Percentiles rank a stretch among this genome's conserved stretches.
Conservation (phyloP, 495 filamentous ascomycete genomes). For the Parathielavia appendiculata region DNA sequence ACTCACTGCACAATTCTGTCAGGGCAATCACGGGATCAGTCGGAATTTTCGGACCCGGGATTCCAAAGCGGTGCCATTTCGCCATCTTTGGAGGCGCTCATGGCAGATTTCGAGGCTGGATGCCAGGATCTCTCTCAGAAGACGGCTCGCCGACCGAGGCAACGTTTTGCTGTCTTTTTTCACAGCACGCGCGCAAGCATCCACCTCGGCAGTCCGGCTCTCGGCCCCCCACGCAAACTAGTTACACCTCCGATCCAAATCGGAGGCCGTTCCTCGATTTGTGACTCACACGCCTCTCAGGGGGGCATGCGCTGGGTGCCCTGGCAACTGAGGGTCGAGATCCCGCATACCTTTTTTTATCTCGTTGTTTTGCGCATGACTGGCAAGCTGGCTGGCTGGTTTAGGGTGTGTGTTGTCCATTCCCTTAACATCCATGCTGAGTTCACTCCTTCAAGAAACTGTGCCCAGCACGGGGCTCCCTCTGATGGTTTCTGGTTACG, state of each 20-base stretch:
- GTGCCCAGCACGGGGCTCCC: too few relatives aligned
- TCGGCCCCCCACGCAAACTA: not conserved
- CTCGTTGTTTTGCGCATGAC: not conserved
- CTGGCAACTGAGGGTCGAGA: not conserved
- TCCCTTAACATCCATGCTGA: too few relatives aligned
- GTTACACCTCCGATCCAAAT: not conserved
- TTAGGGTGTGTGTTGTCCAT: not conserved
- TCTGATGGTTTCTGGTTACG: not conserved
- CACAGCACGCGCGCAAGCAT: too few relatives aligned
- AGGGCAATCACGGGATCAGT: not conserved
- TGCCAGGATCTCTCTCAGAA: too few relatives aligned
- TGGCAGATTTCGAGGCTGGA: not conserved
- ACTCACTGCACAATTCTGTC: not conserved
- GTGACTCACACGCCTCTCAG: conserved; percentile 4
- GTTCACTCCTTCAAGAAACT: too few relatives aligned
- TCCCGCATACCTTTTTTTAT: not conserved
- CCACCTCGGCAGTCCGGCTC: not conserved
- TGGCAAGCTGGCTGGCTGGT: not conserved
- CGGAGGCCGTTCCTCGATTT: not conserved
- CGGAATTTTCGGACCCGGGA: too few relatives aligned
- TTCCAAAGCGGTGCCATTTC: not conserved
- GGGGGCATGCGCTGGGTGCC: not conserved
- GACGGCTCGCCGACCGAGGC: too few relatives aligned
- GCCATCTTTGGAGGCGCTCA: conserved; percentile 1
- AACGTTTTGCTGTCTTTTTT: too few relatives aligned